A percentile compares a stretch with the other conserved stretches of the same genome.
These are phyloP conservation scores for Penicillium daleae DNA, from an alignment of 495 filamentous ascomycete species.

Conservation along the genomic window DNA sequence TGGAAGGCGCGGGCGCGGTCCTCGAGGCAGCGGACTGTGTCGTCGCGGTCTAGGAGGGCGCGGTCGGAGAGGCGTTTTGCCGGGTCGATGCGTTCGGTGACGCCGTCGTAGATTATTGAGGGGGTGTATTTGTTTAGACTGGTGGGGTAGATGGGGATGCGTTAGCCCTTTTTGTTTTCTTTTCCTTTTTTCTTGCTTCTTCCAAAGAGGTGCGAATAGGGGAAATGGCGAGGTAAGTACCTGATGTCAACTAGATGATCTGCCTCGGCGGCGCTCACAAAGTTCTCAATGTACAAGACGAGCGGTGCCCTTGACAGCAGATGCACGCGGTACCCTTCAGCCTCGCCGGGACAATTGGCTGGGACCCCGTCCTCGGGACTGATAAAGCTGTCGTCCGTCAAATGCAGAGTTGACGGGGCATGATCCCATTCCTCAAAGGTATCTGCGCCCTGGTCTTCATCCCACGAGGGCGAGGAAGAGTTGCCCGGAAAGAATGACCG, in stretches of 20 bases:
- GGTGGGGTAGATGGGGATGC: neutral
- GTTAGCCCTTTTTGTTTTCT: neutral
- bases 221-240: constrained; percentile 32
- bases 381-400: constrained; percentile 40
- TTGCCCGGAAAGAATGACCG: constrained; percentile 18
- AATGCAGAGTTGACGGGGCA: constrained; percentile 27
- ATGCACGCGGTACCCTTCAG: constrained; percentile 40
- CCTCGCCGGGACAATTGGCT: constrained; percentile 31
- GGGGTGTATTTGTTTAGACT: constrained; percentile 55
- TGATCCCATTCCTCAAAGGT: constrained; percentile 26
- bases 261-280: constrained; percentile 52
- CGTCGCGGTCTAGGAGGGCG: constrained; percentile 60
- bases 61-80: constrained; percentile 59
- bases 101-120: constrained; percentile 58
- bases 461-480: neutral
- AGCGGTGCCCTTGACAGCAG: constrained; percentile 56
- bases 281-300: constrained; percentile 60
- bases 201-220: too few relatives aligned
- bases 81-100: constrained; percentile 48
- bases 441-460: neutral
- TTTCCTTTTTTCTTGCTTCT: neutral
- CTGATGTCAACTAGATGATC: constrained; percentile 54
- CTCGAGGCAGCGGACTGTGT: constrained; percentile 68
- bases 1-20: constrained; percentile 70
- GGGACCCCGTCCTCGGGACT: constrained; percentile 37